These are phyloP conservation scores for Favolaschia claudopus DNA, from an alignment of 768 basidiomycete genomes.

Conservation along the genomic window DNA sequence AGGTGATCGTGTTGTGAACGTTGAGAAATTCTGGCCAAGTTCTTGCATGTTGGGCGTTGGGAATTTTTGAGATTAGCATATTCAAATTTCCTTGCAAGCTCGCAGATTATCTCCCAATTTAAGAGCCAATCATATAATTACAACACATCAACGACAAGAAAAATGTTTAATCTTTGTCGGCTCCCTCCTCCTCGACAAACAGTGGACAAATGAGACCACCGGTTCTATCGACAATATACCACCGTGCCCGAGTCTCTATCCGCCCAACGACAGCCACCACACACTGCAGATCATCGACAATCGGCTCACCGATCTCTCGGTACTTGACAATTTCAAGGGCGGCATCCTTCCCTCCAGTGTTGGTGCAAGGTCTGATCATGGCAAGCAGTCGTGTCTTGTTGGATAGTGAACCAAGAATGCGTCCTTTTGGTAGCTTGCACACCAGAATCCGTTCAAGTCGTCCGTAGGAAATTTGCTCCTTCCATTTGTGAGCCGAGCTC, in stretches of 20 bases:
- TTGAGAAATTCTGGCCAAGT: no score
- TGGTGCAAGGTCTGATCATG: not conserved
- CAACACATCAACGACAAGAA: no score
- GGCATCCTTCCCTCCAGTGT: not conserved
- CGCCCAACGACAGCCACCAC: not conserved
- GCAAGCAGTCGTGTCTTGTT: not conserved
- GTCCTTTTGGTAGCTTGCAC: not conserved
- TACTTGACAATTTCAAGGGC: not conserved
- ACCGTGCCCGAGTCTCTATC: not conserved
- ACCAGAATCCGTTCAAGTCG: not conserved
- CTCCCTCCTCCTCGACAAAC: not conserved
- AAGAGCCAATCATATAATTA: no score
- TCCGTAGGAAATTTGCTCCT: not conserved
- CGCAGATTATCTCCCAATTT: no score
- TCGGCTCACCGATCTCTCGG: not conserved
- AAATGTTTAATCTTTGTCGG: not conserved
- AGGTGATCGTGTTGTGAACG: no score
- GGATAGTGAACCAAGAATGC: not conserved
- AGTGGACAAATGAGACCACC: not conserved
- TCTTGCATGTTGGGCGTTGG: no score
- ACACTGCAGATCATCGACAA: not conserved
- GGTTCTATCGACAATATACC: conserved; percentile 1
- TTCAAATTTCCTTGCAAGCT: no score
- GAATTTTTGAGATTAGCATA: no score
- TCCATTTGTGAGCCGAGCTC: not conserved